Conservation (phyloP, 2,329 filamentous ascomycete genomes). For the Geosmithia flava region DNA sequence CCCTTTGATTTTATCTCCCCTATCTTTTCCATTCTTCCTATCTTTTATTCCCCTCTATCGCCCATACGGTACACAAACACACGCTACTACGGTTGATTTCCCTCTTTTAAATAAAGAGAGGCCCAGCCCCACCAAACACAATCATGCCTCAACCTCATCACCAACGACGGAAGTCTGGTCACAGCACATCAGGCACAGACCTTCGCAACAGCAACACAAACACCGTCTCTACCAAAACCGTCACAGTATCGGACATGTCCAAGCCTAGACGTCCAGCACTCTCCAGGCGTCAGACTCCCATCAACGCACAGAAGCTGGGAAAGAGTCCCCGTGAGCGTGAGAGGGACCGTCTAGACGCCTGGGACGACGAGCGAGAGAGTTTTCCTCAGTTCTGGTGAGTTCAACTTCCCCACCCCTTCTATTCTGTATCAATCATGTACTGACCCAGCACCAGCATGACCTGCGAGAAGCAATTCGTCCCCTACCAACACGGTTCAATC, state of each 20-base stretch:
- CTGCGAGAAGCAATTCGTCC: constrained; percentile 54
- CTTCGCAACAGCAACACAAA: constrained; percentile 26
- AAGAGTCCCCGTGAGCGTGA: constrained; percentile 39
- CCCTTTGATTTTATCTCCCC: neutral
- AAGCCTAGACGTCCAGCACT: constrained; percentile 35
- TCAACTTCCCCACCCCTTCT: constrained; percentile 2
- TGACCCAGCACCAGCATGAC: constrained; percentile 36
- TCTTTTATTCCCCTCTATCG: neutral
- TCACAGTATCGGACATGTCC: constrained; percentile 29
- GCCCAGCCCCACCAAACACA: neutral
- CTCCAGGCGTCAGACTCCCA: constrained; percentile 28
- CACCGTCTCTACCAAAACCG: constrained; percentile 20
- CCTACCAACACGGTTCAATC: constrained; percentile 41
- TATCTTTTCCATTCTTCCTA: neutral
- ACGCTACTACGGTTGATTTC: too few relatives aligned
- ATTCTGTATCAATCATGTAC: neutral
- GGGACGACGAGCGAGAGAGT: constrained; percentile 47
- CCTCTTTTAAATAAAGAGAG: too few relatives aligned
- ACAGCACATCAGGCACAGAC: constrained; percentile 22
- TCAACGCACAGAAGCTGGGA: constrained; percentile 31
- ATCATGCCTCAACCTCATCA: constrained; percentile 27
- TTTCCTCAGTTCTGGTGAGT: constrained; percentile 56
- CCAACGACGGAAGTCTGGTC: constrained; percentile 43
- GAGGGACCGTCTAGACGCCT: constrained; percentile 36
- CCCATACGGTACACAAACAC: too few relatives aligned